Evolutionary conservation across 768 basidiomycete species (phyloP), one percentile per base, ranked within the genome.

Genomic region (Astraeus odoratus): DNA sequence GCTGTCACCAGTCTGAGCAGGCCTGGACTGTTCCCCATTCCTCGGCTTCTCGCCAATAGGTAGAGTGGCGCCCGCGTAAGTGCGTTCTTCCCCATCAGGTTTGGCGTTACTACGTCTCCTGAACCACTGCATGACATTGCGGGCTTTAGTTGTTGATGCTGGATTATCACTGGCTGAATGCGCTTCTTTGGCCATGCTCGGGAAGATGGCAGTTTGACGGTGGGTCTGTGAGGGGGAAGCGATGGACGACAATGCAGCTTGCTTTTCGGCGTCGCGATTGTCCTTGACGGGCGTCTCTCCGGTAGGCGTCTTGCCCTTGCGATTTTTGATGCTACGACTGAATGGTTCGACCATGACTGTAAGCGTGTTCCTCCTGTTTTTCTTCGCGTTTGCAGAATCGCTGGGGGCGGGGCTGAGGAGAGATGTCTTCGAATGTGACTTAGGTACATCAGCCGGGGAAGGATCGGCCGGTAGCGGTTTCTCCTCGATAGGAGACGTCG

Each of bases 91-190:
- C 40, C 47, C 53, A 31, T 57, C 64, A 45, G 53, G 60, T 56
- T 60, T 64, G 43, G 39, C 61, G 3, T 78, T 83, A 57, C 80
- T 83, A 66, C 76, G 78, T 44, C 75, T 77, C 64, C 86, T 74
- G 78, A 99, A 98, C 96, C 96, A 99, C 53, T 93, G 84, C 95
- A 98, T 98, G 43, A 99, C 96, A 59, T 86, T 91, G 63, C 82
- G 81, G 4, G 95, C 93, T 63, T 93, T 87, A 66, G 76, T 82
- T n/a, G 88, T 79, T 49, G 87, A 83, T 13, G 82, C 86, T 2
- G 76, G 75, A 67, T 83, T 67, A 31, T 71, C 72, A 35, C 55
- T 57, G 23, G 56, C 42, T 33, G 51, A 56, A 50, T 52, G 54
- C 23, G 44, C 58, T 5, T 58, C 57, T 44, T 63, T 63, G 22